phyloP scores from a whole-genome alignment of 176 grass and related monocot genomes.

The Avena atlantica region DNA sequence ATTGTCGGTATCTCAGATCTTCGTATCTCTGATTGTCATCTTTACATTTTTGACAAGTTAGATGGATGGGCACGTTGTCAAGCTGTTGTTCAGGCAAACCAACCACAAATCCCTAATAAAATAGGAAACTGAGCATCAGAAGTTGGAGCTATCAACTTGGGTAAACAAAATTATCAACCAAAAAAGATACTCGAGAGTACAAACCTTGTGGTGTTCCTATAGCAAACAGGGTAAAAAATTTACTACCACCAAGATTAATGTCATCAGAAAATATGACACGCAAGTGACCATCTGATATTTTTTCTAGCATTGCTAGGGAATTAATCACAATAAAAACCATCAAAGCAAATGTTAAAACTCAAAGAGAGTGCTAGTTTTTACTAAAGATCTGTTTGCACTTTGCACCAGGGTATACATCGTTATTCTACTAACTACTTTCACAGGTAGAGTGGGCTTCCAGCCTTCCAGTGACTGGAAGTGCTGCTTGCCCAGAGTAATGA shows the following conservation, averaged over 20 bases:
- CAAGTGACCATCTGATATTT: background rate
- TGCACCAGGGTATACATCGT: background rate
- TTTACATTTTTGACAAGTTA: conserved; percentile 61
- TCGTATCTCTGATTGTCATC: conserved; percentile 32
- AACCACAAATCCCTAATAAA: conserved; percentile 68
- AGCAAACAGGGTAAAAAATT: background rate
- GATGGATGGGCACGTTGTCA: conserved; percentile 70
- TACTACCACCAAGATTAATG: conserved; percentile 12
- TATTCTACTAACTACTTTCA: conserved; percentile 14
- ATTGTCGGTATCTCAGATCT: conserved; percentile 43
- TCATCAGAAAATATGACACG: background rate
- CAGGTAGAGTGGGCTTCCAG: background rate
- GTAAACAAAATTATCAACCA: background rate
- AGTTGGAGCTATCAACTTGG: background rate
- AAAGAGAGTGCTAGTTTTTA: background rate
- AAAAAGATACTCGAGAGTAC: background rate
- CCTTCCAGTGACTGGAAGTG: background rate
- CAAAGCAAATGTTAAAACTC: background rate
- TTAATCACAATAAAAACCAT: background rate
- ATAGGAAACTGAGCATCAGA: conserved; percentile 16
- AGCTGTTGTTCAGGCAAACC: conserved; percentile 53
- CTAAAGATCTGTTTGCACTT: conserved; percentile 15
- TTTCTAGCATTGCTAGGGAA: background rate
- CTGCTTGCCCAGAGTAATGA: background rate
- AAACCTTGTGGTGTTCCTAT: background rate